Percentiles rank a stretch among this genome's conserved stretches.
phyloP scores from a whole-genome alignment of 106 monocot species.

The Phalaenopsis aphrodite region DNA sequence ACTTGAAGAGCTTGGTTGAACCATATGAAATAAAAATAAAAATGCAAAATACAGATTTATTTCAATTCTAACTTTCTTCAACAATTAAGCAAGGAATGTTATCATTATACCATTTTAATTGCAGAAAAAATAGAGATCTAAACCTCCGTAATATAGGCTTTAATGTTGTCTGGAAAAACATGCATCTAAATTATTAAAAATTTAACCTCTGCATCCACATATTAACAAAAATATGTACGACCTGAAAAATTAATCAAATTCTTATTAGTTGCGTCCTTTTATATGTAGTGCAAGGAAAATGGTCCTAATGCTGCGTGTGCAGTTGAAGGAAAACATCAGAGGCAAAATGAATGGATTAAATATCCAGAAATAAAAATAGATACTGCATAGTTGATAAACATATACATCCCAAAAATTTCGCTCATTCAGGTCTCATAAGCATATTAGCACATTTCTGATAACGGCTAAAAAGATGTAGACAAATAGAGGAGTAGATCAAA shows the following conservation, averaged over 20 bases:
- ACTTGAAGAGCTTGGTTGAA: background rate
- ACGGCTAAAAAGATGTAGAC: background rate
- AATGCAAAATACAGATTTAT: background rate
- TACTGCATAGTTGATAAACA: background rate
- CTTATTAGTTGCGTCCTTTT: background rate
- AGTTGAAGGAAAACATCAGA: background rate
- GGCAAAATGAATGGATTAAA: background rate
- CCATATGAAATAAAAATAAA: background rate
- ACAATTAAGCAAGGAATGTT: background rate
- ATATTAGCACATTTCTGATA: background rate
- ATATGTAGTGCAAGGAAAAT: background rate
- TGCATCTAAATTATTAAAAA: background rate
- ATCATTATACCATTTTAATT: background rate
- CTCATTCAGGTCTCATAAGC: background rate
- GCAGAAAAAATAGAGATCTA: background rate
- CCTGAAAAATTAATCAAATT: background rate
- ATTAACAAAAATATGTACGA: background rate
- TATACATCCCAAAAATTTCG: background rate
- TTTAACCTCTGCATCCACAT: background rate
- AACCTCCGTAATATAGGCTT: background rate
- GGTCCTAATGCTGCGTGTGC: background rate
- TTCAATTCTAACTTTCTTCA: background rate
- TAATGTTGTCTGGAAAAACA: background rate
- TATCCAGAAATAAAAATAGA: background rate
- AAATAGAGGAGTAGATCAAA: background rate